Base-by-base conservation (phyloP, 805 yeast species). In the Sugiyamaella boreocaroliniensis region DNA sequence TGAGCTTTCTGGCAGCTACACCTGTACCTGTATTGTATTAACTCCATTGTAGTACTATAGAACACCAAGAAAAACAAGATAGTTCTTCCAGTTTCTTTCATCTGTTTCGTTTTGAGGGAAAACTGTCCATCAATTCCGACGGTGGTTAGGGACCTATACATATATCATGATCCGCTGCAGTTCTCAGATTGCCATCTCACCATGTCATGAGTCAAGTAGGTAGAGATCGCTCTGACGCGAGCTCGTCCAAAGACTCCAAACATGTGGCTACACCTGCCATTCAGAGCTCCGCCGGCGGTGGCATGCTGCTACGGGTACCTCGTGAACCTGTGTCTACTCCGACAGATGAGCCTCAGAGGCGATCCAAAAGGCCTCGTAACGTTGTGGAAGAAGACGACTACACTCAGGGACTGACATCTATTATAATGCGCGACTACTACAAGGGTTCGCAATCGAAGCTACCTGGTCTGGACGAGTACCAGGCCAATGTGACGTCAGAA, bases 371-470 rank as follows among this genome's bases (percentile, higher is more conserved):
- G 19, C 58, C 58, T 4, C 34, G 46, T 19, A 49, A 43, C 9
- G 53, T 56, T 6, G 48, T 65, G 9, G 67, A 64, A 9, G 69
- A 66, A 49, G 68, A 66, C 20, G 60, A 51, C 10, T 66, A 66
- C 43, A 54, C 54, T 2, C 47, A 43, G 7, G 47, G 59, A 9
- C 41, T 66, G 16, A 58, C 62, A 14, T 20, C 50, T 2, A 62
- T 66, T 20, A 58, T 66, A 19, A 20, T 45, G 32, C 41, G 56
- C n/a, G 58, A 57, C 47, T 57, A 55, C 40, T 57, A 49, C 42
- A 37, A 43, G 1, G 43, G 20, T 12, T 43, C 51, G 10, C 49
- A 20, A 40, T 14, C 37, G 15, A 56, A 16, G 8, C 48, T 40
- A 14, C 47, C 47, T 3, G 10, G 10, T 34, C 57, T n/a, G 43